These are phyloP conservation scores for Achlya hypogyna DNA, from an alignment of 352 stramenopile genomes.

Conservation along the genomic window DNA sequence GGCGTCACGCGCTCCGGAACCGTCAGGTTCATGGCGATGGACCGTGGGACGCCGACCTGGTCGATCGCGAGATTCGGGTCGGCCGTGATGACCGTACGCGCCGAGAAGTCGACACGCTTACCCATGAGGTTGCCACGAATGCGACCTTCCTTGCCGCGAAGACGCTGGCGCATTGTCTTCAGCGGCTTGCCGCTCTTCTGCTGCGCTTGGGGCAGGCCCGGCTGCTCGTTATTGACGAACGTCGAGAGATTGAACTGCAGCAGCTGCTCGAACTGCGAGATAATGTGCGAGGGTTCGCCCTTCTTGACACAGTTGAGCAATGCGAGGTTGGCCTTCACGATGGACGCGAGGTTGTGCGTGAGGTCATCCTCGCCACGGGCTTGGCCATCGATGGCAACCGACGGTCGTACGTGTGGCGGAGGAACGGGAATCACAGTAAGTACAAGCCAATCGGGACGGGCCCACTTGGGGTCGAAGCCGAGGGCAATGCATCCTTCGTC, in stretches of 20 bases:
- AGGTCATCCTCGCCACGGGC: constrained; percentile 98
- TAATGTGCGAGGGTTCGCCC: constrained; percentile 94
- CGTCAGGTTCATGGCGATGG: constrained; percentile 97
- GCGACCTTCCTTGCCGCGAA: constrained; percentile 96
- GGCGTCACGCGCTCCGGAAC: constrained; percentile 95
- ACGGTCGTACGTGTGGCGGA: constrained; percentile 96
- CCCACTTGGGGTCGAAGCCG: constrained; percentile 92
- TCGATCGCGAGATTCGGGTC: constrained; percentile 97
- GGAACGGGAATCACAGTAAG: constrained; percentile 97
- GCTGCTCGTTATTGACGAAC: constrained; percentile 98
- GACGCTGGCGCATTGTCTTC: constrained; percentile 94
- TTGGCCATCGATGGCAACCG: constrained; percentile 88
- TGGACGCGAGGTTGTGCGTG: constrained; percentile 98
- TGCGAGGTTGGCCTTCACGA: constrained; percentile 95
- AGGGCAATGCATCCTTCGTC: constrained; percentile 89
- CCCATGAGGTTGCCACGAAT: constrained; percentile 98
- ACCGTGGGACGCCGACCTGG: constrained; percentile 90
- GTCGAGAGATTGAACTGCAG: constrained; percentile 95
- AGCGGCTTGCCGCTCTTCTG: constrained; percentile 87
- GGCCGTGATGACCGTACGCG: constrained; percentile 98
- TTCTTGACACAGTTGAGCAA: constrained; percentile 90
- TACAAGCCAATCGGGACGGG: constrained; percentile 97
- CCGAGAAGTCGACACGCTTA: constrained; percentile 99
- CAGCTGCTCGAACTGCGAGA: constrained; percentile 99
- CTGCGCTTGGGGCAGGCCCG: constrained; percentile 73